Evolutionary conservation across 495 filamentous ascomycete species (phyloP), one percentile per base, ranked within the genome.

Genomic region (Massariosphaeria phaeospora): DNA sequence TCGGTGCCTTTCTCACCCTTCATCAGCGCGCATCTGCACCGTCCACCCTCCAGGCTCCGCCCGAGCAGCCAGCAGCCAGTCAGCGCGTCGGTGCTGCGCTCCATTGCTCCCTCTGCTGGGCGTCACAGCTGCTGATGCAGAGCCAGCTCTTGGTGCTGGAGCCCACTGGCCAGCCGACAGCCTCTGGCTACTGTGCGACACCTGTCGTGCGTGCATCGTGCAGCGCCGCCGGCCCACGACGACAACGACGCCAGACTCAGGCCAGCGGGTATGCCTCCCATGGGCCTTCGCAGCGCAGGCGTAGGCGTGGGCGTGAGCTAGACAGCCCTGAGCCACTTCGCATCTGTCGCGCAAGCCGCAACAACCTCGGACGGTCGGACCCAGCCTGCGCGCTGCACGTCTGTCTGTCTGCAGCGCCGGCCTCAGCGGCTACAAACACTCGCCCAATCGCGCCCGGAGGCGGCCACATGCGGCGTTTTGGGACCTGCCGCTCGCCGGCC

Each of bases 281-380:
- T n/a, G n/a, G n/a, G n/a, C n/a, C n/a, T n/a, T n/a, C n/a, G n/a
- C n/a, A n/a, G n/a, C n/a, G n/a, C n/a, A n/a, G n/a, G n/a, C n/a
- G n/a, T n/a, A n/a, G n/a, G n/a, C n/a, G n/a, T n/a, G n/a, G n/a
- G n/a, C n/a, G n/a, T n/a, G n/a, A n/a, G n/a, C 43, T 23, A 5
- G 26, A 12, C 25, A 49, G 20, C 46, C 57, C 35, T 61, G 45
- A 61, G 51, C 51, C 45, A 46, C 57, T 17, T 39, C 52, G 52
- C 50, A 61, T 61, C n/a, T n/a, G n/a, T n/a, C 57, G 57, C 57
- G 57, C 46, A 51, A 61, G 51, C 57, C 57, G 57, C 55, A 26
- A 35, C 21, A 44, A 17, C 52, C 47, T n/a, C n/a, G n/a, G n/a
- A n/a, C n/a, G n/a, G n/a, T n/a, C n/a, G n/a, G n/a, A 30, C 36